Base-by-base conservation (phyloP, 768 basidiomycete genomes). In the Boletus reticuloceps region DNA sequence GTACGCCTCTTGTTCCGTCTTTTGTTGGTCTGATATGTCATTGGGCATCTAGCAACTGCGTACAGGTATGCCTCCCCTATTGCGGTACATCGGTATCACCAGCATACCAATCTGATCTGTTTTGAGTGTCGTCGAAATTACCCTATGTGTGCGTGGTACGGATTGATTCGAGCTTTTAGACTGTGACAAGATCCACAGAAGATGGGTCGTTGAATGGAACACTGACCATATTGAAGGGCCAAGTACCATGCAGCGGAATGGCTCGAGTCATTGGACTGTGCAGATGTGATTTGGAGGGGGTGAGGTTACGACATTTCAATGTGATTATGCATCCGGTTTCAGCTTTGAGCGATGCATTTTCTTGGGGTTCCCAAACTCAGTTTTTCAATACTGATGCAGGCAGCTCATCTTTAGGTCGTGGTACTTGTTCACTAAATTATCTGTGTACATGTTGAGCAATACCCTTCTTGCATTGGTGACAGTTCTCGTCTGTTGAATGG, bases 231-330 rank as follows among this genome's bases (percentile, higher is more conserved):
- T 54, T 68, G 79, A 55, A 72, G 82, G 37, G 78, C 74, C n/a
- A 68, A 72, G 58, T 82, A 81, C 58, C 79, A 84, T 56, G 74
- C 76, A n/a, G n/a, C n/a, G n/a, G n/a, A n/a, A n/a, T n/a, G n/a
- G n/a, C n/a, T n/a, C n/a, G n/a, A n/a, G n/a, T 84, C 83, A 75
- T 66, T 80, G 37, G 84, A 81, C 0, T 87, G 85, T 59, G 80
- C 80, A 57, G 81, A 84, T 56, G 84, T 83, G 29, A 62, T 75
- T 14, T 68, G 69, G 67, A 56, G 32, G 43, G 64, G 67, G 0
- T 25, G 3, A 25, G 25, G 25, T 25, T 5, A 25, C 25, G 25
- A 25, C 25, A 4, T 25, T 25, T 25, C 25, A 3, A 25, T 25
- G 25, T 25, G 25, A 25, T 25, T 25, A 4, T 4, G 3, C 20